Conservation (phyloP, 768 basidiomycete genomes). For the Lactarius hengduanensis region DNA sequence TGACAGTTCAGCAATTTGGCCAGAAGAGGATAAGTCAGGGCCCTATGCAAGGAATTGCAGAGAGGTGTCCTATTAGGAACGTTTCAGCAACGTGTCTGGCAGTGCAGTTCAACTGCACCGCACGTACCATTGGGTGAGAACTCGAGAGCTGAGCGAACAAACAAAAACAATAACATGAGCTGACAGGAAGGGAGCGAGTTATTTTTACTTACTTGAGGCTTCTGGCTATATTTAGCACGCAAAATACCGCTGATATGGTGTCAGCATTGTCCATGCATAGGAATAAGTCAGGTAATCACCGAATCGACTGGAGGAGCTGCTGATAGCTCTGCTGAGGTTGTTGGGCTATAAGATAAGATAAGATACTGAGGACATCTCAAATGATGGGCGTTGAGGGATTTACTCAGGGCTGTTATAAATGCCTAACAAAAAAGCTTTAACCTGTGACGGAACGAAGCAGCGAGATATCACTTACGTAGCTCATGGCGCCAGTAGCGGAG, state of each 20-base stretch:
- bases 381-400: slow-evolving; percentile 27
- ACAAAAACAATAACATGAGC: neutral
- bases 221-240: slow-evolving; percentile 63
- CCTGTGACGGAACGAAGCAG: too few species aligned
- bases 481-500: slow-evolving; percentile 77
- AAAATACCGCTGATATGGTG: slow-evolving; percentile 48
- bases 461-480: slow-evolving; percentile 51
- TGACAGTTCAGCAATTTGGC: neutral
- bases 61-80: slow-evolving; percentile 33
- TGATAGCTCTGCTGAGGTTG: slow-evolving; percentile 64
- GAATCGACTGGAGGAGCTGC: slow-evolving; percentile 55
- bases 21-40: neutral
- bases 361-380: neutral
- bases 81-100: neutral
- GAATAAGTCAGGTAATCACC: slow-evolving; percentile 38
- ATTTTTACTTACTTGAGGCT: slow-evolving; percentile 45
- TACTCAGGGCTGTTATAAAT: slow-evolving; percentile 61
- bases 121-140: slow-evolving; percentile 65
- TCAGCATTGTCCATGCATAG: neutral
- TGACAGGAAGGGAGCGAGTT: neutral
- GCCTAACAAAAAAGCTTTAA: slow-evolving; percentile 39
- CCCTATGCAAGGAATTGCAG: slow-evolving; percentile 36
- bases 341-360: slow-evolving; percentile 34
- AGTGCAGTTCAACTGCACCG: neutral
- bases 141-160: slow-evolving; percentile 48